A percentile compares a stretch with the other conserved stretches of the same genome.
Conservation (phyloP, 1,284 basidiomycete genomes). For the Coniferiporia weirii region DNA sequence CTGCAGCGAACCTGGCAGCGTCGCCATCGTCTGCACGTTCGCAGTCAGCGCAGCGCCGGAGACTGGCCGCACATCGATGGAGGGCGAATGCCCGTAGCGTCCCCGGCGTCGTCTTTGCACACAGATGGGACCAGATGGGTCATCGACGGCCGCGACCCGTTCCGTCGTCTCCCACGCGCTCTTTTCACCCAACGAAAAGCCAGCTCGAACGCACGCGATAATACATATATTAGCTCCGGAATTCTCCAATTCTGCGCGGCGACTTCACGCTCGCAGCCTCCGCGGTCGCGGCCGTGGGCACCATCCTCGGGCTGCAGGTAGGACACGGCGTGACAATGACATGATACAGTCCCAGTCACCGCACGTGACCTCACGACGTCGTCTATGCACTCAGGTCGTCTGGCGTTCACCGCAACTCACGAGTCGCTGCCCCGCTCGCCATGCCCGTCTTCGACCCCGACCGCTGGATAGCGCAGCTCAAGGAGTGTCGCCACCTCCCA, state of each 20-base stretch:
- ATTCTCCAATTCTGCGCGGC: too few species aligned
- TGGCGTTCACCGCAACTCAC: neutral
- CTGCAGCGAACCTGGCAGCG: neutral
- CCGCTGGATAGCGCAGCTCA: slow-evolving; percentile 75
- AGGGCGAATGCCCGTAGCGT: neutral
- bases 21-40: neutral
- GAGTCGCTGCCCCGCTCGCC: neutral
- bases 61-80: neutral
- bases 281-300: too few species aligned
- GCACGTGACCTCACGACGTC: neutral
- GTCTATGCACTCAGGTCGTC: neutral
- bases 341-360: neutral
- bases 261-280: too few species aligned
- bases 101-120: neutral
- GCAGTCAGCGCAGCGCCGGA: too few species aligned
- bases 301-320: too few species aligned
- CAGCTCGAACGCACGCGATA: too few species aligned
- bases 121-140: neutral
- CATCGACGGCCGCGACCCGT: neutral
- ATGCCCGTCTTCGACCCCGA: slow-evolving; percentile 53
- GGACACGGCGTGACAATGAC: neutral
- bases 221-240: too few species aligned
- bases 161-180: too few species aligned
- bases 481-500: slow-evolving; percentile 81
- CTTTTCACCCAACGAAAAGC: too few species aligned